A percentile compares a stretch with the other conserved stretches of the same genome.
These are phyloP conservation scores for Saturnispora zaruensis DNA, from an alignment of 805 yeast species.

Conservation along the genomic window DNA sequence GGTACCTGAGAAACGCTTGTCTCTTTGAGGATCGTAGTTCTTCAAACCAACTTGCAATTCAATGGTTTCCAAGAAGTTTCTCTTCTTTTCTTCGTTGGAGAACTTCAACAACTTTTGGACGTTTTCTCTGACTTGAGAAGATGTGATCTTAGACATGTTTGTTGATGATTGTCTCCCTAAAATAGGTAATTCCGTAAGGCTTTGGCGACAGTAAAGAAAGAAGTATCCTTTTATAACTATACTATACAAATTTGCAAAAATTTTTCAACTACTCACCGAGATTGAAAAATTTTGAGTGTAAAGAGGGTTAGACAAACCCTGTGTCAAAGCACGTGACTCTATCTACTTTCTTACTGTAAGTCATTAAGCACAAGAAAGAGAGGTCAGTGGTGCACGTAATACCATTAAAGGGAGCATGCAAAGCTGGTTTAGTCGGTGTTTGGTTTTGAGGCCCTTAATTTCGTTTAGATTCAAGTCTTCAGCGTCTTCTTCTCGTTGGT, in stretches of 20 bases:
- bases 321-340: constrained; percentile 13
- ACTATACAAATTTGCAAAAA: not conserved
- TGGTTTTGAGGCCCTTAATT: not conserved
- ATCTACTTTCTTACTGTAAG: not conserved
- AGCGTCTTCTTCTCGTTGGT: constrained; percentile 63
- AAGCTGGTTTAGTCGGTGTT: not conserved
- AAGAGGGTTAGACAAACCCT: constrained; percentile 9
- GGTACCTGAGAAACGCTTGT: constrained; percentile 99
- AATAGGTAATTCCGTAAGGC: constrained; percentile 33
- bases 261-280: not conserved
- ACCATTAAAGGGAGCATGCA: not conserved
- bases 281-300: not conserved
- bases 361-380: too few relatives aligned
- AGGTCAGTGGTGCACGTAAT: not conserved
- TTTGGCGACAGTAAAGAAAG: constrained; percentile 39
- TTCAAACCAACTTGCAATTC: constrained; percentile 99
- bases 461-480: constrained; percentile 19
- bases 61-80: constrained; percentile 99
- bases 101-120: constrained; percentile 83
- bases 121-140: constrained; percentile 92
- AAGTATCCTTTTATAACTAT: not conserved
- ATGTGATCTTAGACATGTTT: constrained; percentile 77
- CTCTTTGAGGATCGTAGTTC: constrained; percentile 99
- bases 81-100: constrained; percentile 96
- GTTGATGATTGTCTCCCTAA: constrained; percentile 66